These are phyloP conservation scores for Corniculantispora saksenae DNA, from an alignment of 2,329 filamentous ascomycete genomes.

Conservation along the genomic window DNA sequence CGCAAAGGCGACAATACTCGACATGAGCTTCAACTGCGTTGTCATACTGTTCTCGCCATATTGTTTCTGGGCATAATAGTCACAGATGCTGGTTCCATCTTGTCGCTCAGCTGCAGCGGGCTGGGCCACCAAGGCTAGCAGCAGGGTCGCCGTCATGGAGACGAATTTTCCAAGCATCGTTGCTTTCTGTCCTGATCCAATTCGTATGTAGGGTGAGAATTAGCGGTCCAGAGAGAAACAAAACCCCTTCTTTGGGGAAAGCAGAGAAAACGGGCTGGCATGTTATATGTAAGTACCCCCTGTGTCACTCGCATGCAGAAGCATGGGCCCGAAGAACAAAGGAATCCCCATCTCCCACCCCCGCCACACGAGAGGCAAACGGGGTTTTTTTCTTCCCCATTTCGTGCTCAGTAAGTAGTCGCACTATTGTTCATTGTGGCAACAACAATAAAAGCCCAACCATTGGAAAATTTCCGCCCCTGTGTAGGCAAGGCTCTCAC, in stretches of 20 bases:
- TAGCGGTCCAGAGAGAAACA: not conserved
- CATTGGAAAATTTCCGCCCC: not conserved
- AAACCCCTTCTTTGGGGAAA: not conserved
- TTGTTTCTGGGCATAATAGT: conserved; percentile 30
- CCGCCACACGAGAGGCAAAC: not conserved
- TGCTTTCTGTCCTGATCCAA: not conserved
- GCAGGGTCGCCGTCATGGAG: not conserved
- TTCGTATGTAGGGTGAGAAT: not conserved
- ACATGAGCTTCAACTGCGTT: conserved; percentile 31
- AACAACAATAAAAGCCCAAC: not conserved
- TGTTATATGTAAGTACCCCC: conserved; percentile 1
- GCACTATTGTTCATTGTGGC: not conserved
- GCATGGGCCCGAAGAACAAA: not conserved
- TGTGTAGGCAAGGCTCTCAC: not conserved
- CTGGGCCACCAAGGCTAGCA: not conserved
- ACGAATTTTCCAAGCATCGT: not conserved
- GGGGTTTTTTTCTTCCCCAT: not conserved
- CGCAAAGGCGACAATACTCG: conserved; percentile 32
- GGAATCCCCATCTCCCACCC: not conserved
- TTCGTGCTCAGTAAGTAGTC: not conserved
- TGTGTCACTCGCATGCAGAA: not conserved
- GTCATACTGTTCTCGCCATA: conserved; percentile 28
- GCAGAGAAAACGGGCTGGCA: not conserved
- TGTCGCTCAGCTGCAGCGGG: not conserved
- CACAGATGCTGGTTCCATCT: conserved; percentile 26